Base-by-base conservation (phyloP, 2,329 filamentous ascomycete genomes). In the Pseudovirgaria hyperparasitica region DNA sequence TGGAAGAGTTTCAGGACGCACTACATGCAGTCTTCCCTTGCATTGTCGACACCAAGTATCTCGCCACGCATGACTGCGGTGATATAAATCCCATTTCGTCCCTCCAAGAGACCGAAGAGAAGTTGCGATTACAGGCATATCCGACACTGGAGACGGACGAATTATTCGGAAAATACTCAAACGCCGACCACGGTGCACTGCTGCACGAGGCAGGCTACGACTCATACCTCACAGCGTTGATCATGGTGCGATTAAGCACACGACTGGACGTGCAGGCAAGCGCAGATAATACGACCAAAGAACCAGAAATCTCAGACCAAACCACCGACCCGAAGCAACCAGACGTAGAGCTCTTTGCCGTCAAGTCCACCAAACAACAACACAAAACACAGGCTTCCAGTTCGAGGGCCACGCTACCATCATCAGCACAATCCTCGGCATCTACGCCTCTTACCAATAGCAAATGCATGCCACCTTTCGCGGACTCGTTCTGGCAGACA, bases 131-230 rank as follows among this genome's bases (percentile, higher is more conserved):
- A 4, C 50, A 60, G 19, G 41, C 16, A 21, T 19, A 16, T 19
- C 10, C 14, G 31, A 32, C 38, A 4, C 48, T 37, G 8, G 41
- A 46, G 25, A 22, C 35, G 11, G 31, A 43, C 14, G 32, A 54
- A 49, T 1, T 47, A 55, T 21, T 31, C 42, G 25, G 34, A 46
- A n/a, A 52, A 57, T 34, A 41, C 40, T 6, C 55, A 63, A 43
- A 57, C 34, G 66, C 66, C 35, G 35, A 52, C 21, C 39, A 47
- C 2, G 33, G 25, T 2, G 44, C 51, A 16, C 53, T 56, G 33
- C 55, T 62, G 31, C 72, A 76, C 31, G 72, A 76, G 49, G 72
- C 72, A 10, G 72, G 72, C 6, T 76, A 68, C 36, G 72, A 76
- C 43, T 73, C 69, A 45, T 60, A 69, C 33, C 53, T 75, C 13